Evolutionary conservation across 2,329 filamentous ascomycete genomes (phyloP).

Genomic region (Aspergillus sojae): DNA sequence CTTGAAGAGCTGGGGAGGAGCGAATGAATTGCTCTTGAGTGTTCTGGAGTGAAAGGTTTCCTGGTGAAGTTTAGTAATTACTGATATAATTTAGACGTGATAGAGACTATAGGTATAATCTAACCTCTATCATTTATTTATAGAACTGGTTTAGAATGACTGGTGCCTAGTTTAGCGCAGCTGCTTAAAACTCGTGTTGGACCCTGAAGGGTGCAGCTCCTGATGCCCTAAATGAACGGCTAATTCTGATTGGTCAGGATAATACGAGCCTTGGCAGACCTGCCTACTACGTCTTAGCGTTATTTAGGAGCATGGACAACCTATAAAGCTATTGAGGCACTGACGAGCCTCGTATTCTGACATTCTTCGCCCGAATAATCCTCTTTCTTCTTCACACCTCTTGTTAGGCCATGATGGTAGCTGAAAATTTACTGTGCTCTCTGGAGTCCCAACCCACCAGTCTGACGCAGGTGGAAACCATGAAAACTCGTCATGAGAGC

Average conservation of each 20-base stretch:
- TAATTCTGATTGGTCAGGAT: not conserved
- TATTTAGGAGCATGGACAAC: not conserved
- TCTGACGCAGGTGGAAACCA: not conserved
- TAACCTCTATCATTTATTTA: too few species aligned
- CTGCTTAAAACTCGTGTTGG: not conserved
- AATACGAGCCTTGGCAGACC: not conserved
- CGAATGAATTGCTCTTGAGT: too few species aligned
- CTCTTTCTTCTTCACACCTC: not conserved
- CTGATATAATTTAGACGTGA: too few species aligned
- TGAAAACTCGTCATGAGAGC: not conserved
- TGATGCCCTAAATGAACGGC: too few species aligned
- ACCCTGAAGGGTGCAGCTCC: not conserved
- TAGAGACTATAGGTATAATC: too few species aligned
- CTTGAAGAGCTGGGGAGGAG: too few species aligned
- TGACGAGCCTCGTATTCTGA: not conserved
- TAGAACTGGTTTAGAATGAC: too few species aligned
- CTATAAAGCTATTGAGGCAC: not conserved
- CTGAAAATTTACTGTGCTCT: not conserved
- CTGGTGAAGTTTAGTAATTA: too few species aligned
- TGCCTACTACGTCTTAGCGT: not conserved
- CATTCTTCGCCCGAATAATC: too few species aligned
- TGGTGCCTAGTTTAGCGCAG: too few species aligned
- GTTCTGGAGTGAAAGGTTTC: too few species aligned
- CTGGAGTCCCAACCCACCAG: not conserved
- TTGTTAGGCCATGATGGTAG: not conserved